A percentile compares a stretch with the other conserved stretches of the same genome.
phyloP scores from a whole-genome alignment of 1,139 yeast species.

The Keqinozyma sinolaborantium region DNA sequence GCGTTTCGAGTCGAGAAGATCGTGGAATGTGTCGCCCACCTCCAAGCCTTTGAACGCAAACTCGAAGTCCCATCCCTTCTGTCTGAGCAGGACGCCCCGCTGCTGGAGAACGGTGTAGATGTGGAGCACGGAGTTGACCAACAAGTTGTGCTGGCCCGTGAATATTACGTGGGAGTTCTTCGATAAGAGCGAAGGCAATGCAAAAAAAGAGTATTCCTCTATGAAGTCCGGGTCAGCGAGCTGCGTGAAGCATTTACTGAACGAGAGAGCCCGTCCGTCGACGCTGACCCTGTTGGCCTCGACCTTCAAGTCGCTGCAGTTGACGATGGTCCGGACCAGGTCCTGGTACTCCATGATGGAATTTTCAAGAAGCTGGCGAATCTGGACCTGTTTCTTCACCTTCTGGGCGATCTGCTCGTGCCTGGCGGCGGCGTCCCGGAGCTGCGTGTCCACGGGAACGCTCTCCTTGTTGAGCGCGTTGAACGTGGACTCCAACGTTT shows the following conservation, averaged over 20 bases:
- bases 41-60: constrained; percentile 12
- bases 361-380: constrained; percentile 45
- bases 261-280: constrained; percentile 2
- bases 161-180: constrained; percentile 6
- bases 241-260: constrained; percentile 18
- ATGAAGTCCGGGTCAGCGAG: constrained; percentile 4
- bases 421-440: constrained; percentile 4
- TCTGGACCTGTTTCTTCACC: constrained; percentile 18
- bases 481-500: neutral
- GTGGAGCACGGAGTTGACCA: constrained; percentile 6
- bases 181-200: constrained; percentile 5
- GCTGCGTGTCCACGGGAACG: constrained; percentile 9
- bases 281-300: constrained; percentile 6
- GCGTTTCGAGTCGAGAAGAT: constrained; percentile 10
- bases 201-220: constrained; percentile 7
- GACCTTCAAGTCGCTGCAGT: constrained; percentile 4
- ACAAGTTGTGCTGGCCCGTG: constrained; percentile 7
- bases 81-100: neutral
- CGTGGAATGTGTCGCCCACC: constrained; percentile 4
- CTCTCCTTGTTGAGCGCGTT: constrained; percentile 4
- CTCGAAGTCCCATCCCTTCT: neutral
- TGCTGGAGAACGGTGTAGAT: constrained; percentile 3
- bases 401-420: constrained; percentile 13
- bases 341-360: constrained; percentile 48
- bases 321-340: constrained; percentile 29